Evolutionary conservation across 2,329 filamentous ascomycete genomes (phyloP), one percentile per base, ranked within the genome.

Genomic region (Tolypocladium amazonense): DNA sequence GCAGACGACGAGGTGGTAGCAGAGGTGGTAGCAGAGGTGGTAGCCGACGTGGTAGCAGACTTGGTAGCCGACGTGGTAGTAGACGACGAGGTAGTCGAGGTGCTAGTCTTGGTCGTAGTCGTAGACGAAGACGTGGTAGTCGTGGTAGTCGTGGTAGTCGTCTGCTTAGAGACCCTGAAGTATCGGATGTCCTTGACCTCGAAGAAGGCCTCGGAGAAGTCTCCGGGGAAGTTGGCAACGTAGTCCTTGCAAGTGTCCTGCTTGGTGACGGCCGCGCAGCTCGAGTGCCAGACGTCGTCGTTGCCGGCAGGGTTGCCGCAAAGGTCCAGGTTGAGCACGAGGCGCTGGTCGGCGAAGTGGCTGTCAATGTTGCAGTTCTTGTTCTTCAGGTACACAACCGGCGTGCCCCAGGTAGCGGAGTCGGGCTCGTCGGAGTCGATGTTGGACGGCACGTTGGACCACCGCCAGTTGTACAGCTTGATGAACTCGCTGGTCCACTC

Each of bases 251-350:
- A 79, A 23, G 67, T 65, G 1, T 52, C 59, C 50, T 66, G 65
- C 23, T 61, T 61, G 9, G 71, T 68, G 55, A 58, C 55, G 38
- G 58, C 57, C 30, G 54, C 18, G 60, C 74, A 75, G 18, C 59
- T 50, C 43, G 66, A 56, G 54, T 62, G 61, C 69, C 71, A 75
- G 47, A 68, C 61, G 18, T 62, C 59, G 4, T 61, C 45, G 47
- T 67, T 65, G 57, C 71, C 85, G 1, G 87, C 87, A 76, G 86
- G 88, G 66, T 86, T 82, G 23, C 89, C 89, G 70, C 89, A 93
- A 70, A 92, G 88, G 37, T 86, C 71, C 53, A 89, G 89, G 76
- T 91, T 85, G 65, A 92, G 81, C 59, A 91, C 84, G 62, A 96
- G 82, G 66, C 86, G 82, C 77, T 92, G 82, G 67, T 86, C 76